Percentiles rank a stretch among this genome's conserved stretches.
Conservation (phyloP, 495 filamentous ascomycete species). For the Neurospora pannonica region DNA sequence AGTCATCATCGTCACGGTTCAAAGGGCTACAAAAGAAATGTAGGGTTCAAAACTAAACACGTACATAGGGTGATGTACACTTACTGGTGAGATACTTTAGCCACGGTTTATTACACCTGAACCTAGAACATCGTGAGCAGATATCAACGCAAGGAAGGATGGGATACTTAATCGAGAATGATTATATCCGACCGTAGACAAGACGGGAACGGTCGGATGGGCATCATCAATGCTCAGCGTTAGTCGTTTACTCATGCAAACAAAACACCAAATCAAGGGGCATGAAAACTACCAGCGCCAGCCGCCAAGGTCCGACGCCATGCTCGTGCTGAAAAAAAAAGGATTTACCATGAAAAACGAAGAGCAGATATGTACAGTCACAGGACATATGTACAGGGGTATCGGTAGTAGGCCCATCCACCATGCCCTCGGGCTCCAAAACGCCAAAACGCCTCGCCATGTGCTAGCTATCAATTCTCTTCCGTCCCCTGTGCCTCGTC, state of each 20-base stretch:
- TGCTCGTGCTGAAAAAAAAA: neutral
- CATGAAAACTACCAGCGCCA: neutral
- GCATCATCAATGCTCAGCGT: neutral
- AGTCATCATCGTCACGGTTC: no score
- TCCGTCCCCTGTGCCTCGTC: constrained; percentile 25
- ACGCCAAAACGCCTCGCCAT: constrained; percentile 14
- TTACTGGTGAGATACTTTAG: no score
- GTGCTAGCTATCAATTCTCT: constrained; percentile 16
- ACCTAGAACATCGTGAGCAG: neutral
- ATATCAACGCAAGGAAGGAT: neutral
- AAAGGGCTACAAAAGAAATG: no score
- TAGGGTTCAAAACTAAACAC: no score
- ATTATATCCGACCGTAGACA: neutral
- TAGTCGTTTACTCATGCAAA: neutral
- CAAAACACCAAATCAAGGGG: neutral
- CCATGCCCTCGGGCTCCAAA: constrained; percentile 6
- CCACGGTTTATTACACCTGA: no score
- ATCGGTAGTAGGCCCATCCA: constrained; percentile 15
- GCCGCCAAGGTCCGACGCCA: neutral
- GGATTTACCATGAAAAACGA: constrained; percentile 7
- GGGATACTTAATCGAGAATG: neutral
- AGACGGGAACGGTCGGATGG: neutral
- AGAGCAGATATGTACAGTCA: constrained; percentile 17
- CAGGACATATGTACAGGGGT: constrained; percentile 22
- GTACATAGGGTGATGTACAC: no score